phyloP scores from a whole-genome alignment of 2,329 filamentous ascomycete species.

The Elsinoe ampelina region DNA sequence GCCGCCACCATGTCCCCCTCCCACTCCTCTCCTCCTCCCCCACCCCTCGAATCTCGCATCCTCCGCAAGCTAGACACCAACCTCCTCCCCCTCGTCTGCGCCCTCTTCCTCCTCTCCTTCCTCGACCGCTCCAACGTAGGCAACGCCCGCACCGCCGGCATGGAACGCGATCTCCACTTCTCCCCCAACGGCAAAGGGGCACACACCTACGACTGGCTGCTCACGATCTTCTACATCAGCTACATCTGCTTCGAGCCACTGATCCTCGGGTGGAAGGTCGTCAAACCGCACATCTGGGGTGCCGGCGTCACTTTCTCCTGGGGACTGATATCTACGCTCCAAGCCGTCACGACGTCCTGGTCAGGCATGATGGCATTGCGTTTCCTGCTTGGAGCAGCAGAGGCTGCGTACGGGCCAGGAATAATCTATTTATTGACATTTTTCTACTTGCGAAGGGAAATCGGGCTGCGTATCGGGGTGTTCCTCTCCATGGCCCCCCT shows the following conservation, averaged over 20 bases:
- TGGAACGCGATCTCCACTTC: constrained; percentile 46
- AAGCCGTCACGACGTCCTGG: constrained; percentile 32
- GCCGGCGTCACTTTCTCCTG: constrained; percentile 17
- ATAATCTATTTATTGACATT: constrained; percentile 46
- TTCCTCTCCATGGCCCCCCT: constrained; percentile 51
- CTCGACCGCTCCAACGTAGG: constrained; percentile 60
- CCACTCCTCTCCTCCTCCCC: background rate
- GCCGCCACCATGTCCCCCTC: background rate
- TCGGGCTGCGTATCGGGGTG: constrained; percentile 48
- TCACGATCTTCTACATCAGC: constrained; percentile 55
- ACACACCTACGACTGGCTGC: constrained; percentile 51
- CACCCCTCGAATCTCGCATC: constrained; percentile 19
- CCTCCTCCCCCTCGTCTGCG: constrained; percentile 69
- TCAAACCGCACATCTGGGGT: constrained; percentile 27
- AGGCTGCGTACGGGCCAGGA: constrained; percentile 38
- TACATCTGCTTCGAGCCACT: constrained; percentile 60
- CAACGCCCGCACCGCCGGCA: constrained; percentile 53
- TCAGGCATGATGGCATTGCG: constrained; percentile 37
- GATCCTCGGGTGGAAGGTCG: constrained; percentile 37
- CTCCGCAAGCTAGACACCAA: constrained; percentile 62
- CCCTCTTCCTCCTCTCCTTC: constrained; percentile 78
- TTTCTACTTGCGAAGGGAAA: constrained; percentile 50
- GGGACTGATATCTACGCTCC: constrained; percentile 32
- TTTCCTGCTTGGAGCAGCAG: constrained; percentile 46
- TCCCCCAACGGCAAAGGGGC: constrained; percentile 27